Evolutionary conservation across 139 green algal species (phyloP), one percentile per base, ranked within the genome.

Genomic region (Picochlorum sp.): DNA sequence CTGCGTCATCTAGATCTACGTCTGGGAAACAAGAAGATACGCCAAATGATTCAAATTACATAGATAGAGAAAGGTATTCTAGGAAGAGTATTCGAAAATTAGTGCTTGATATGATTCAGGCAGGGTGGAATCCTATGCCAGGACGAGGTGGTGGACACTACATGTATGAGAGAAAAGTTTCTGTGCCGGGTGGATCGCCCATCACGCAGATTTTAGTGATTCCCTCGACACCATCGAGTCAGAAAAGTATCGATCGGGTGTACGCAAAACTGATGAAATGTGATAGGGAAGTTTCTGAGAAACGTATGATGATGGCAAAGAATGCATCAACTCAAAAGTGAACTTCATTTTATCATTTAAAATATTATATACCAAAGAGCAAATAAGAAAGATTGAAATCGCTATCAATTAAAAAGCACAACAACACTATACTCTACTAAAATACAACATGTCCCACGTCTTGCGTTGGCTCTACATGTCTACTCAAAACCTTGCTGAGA

Each of bases 31-130:
- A 41, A 41, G 34, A 41, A 7, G 34, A 41, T 9, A 11, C 1
- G 9, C 7, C 7, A 41, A 13, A 41, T 41, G 34, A 30, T 30
- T 30, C 4, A 4, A 30, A 5, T 30, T 41, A 41, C 8, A 1
- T 41, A 41, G 56, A 44, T 21, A n/a, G 56, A 56, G 31, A 54
- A 26, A 20, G 47, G 6, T 62, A 62, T 18, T 62, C 56, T 10
- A 44, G 56, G n/a, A 62, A 62, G 13, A 62, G n/a, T 45, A 62
- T 62, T 62, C 56, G 56, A 18, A 62, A 62, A 0, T 14, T 62
- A 8, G 56, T 62, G 16, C 18, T 45, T n/a, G 56, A 62, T 20
- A 62, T 62, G 56, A 20, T 62, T n/a, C 18, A 8, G 16, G 56
- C 56, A 45, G 56, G 56, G 0, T 62, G 56, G 56, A 44, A 10